Conservation (phyloP, 192 early-diverging fungal species). For the Entomortierella chlamydospora region DNA sequence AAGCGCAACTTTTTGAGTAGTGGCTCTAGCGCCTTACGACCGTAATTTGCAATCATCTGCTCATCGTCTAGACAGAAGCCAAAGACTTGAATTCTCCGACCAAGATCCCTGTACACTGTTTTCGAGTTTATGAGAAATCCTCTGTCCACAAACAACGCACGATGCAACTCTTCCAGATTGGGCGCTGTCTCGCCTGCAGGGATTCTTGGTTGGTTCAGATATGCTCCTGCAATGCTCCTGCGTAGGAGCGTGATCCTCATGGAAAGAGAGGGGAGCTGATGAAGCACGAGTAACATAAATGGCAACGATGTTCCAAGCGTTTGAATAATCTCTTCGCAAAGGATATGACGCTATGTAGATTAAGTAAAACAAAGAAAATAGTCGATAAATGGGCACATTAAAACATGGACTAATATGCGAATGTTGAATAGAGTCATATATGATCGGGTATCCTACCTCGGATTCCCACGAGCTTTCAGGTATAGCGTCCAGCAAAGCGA, state of each 20-base stretch:
- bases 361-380: neutral
- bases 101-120: slow-evolving; percentile 29
- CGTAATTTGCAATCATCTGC: slow-evolving; percentile 37
- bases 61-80: slow-evolving; percentile 49
- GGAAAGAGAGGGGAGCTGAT: slow-evolving; percentile 33
- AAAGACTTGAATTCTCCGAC: slow-evolving; percentile 27
- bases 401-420: neutral
- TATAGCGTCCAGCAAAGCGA: slow-evolving; percentile 25
- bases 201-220: slow-evolving; percentile 21
- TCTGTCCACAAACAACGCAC: slow-evolving; percentile 30
- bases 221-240: slow-evolving; percentile 24
- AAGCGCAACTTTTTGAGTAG: slow-evolving; percentile 19
- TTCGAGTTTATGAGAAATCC: slow-evolving; percentile 5
- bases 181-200: slow-evolving; percentile 9
- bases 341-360: slow-evolving; percentile 16
- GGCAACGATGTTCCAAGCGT: slow-evolving; percentile 33
- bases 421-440: neutral
- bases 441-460: slow-evolving; percentile 5
- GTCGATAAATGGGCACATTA: neutral
- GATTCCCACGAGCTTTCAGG: slow-evolving; percentile 21
- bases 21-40: slow-evolving; percentile 10
- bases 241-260: slow-evolving; percentile 18
- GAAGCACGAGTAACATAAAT: slow-evolving; percentile 25
- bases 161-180: slow-evolving; percentile 20
- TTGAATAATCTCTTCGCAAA: slow-evolving; percentile 22